Percentiles rank a stretch among this genome's conserved stretches.
Conservation (phyloP, 345 rosid species). For the Limnanthes douglasii region DNA sequence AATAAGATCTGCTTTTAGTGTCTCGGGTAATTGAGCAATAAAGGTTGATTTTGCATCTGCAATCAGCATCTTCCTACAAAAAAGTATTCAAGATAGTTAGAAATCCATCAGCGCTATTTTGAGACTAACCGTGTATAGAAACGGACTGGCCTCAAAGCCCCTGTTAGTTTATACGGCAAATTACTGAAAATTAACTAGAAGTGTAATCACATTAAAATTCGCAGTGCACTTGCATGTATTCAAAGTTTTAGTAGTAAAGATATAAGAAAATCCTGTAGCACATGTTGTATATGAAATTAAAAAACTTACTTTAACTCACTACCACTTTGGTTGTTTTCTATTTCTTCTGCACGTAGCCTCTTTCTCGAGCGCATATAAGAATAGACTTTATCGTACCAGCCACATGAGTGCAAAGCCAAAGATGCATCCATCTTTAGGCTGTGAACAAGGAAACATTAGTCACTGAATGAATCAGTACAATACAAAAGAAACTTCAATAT, state of each 20-base stretch:
- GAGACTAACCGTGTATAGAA: too few species aligned
- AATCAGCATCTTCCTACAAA: conserved; percentile 56
- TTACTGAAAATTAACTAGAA: neutral
- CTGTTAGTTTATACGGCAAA: neutral
- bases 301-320: conserved; percentile 46
- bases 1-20: conserved; percentile 55
- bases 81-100: neutral
- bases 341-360: conserved; percentile 25
- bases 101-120: neutral
- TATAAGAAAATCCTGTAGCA: neutral
- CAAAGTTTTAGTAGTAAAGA: neutral
- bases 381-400: conserved; percentile 51
- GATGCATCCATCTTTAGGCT: conserved; percentile 54
- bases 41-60: conserved; percentile 44
- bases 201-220: neutral
- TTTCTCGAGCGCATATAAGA: conserved; percentile 49
- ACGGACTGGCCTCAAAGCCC: too few species aligned
- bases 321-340: conserved; percentile 16
- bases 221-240: neutral
- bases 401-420: conserved; percentile 44
- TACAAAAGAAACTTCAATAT: neutral
- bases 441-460: conserved; percentile 6
- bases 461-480: neutral
- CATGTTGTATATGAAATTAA: neutral
- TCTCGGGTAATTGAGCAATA: conserved; percentile 47